Evolutionary conservation across 164 flowering plant species (phyloP), one percentile per base, ranked within the genome.

Genomic region (Brasenia schreberi): DNA sequence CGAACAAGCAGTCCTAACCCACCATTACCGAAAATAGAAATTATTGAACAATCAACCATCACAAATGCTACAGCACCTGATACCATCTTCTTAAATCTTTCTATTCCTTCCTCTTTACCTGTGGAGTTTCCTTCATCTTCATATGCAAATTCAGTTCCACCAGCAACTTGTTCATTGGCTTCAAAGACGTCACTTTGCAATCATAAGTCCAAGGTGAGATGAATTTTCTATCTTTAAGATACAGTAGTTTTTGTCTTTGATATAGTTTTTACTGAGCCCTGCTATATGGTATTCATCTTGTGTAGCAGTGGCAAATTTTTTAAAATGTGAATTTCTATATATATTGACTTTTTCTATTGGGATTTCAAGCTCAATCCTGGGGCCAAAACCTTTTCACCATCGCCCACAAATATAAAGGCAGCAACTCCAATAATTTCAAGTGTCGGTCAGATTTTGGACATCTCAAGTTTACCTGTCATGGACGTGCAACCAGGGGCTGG

Each of bases 331-430:
- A 33, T 33, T 33, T 33, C 39, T 49, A 49, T 49, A 14, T 9
- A 14, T 49, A 2, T 49, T 49, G 10, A 9, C 56, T 5, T 49
- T 49, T 49, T 49, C 56, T 49, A 9, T 14, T 49, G 87, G 96
- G 92, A 81, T 72, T 90, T 82, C 60, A 90, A 90, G 81, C 94
- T 90, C 70, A 90, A 90, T 68, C 94, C 94, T 19, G 89, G 77
- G 67, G 97, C 97, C 67, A 85, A 88, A 73, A 68, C 77, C 42
- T 90, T 90, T 71, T 84, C 84, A 65, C 97, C 97, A 17, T 76
- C 87, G 59, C 69, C 70, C 66, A 18, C 76, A 63, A 74, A 72
- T 60, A 71, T 76, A 42, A 71, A 78, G 60, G 69, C 86, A 71
- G 74, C 76, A 53, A 69, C 82, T 66, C 73, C 82, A 61, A 67